Evolutionary conservation across 805 yeast genomes (phyloP), one percentile per base, ranked within the genome.

Genomic region (Metschnikowia vanudenii): DNA sequence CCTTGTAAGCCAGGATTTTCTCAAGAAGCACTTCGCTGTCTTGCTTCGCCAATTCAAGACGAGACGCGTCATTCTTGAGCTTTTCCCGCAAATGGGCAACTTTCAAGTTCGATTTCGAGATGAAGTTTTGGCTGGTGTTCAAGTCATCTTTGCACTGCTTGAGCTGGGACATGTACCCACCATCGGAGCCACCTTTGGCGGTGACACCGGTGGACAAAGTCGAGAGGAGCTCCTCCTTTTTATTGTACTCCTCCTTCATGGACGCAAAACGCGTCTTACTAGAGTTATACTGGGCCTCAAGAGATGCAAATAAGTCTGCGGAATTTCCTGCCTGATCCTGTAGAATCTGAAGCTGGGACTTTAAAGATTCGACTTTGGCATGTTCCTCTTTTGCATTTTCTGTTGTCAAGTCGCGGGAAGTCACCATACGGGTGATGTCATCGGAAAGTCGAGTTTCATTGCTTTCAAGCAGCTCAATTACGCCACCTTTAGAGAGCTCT

Each of bases 201-300:
- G 96, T 86, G n/a, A 91, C 82, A 57, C 97, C 97, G 0, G 96
- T 88, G 0, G 90, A 82, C 34, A 91, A 71, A 0, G 95, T 84
- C 0, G 94, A 85, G 9, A 88, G 67, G 10, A 91, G 72, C 51
- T 91, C 97, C 56, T 88, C 92, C 55, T 86, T 88, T 49, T 72
- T 75, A 29, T 72, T 69, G 39, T 77, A 72, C 12, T 73, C 72
- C 4, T 67, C 70, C 50, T 80, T 82, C 45, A 81, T 53, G 0
- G 61, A 58, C 2, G 64, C 68, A 18, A 85, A 67, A n/a, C 66
- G 59, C 1, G 57, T 60, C 40, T 79, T 81, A 10, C 79, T 63
- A 0, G 56, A 51, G 2, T 69, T 65, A 55, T 76, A 80, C n/a
- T 72, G 74, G 4, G 55, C 44, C 56, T 84, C 82, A 7, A 74